Percentiles rank a stretch among this genome's conserved stretches.
Evolutionary conservation across 306 rosid species (phyloP).

Genomic region (Vigna mungo): DNA sequence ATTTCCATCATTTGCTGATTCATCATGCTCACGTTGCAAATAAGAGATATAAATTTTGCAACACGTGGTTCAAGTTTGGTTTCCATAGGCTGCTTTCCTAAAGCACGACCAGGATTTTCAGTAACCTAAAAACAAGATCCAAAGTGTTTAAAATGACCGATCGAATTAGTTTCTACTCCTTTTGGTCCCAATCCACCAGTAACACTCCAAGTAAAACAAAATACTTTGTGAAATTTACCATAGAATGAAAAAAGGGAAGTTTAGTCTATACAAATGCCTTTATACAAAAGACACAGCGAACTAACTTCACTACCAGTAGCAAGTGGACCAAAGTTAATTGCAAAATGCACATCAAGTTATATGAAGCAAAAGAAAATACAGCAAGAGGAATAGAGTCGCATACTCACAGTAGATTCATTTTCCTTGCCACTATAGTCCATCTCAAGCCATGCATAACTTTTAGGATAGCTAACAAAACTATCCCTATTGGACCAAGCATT

Average conservation of each 20-base stretch:
- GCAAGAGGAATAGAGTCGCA: constrained; percentile 31
- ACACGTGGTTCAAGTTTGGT: constrained; percentile 75
- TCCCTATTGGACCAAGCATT: constrained; percentile 76
- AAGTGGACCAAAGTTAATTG: background rate
- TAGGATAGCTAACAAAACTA: constrained; percentile 62
- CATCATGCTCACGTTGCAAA: constrained; percentile 96
- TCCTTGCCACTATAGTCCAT: constrained; percentile 82
- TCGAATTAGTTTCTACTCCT: constrained; percentile 6
- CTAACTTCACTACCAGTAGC: constrained; percentile 17
- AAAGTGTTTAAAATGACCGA: constrained; percentile 40
- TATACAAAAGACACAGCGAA: constrained; percentile 5
- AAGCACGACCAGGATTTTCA: constrained; percentile 46
- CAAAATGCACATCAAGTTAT: constrained; percentile 30
- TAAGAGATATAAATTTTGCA: constrained; percentile 86
- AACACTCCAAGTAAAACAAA: constrained; percentile 31
- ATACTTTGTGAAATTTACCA: background rate
- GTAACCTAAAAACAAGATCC: constrained; percentile 59
- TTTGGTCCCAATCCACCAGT: constrained; percentile 5
- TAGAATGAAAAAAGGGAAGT: constrained; percentile 15
- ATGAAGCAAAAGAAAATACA: constrained; percentile 31
- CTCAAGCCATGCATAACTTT: constrained; percentile 82
- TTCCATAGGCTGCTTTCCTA: constrained; percentile 67
- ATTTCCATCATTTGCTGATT: constrained; percentile 99
- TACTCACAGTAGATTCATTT: constrained; percentile 68
- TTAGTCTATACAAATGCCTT: constrained; percentile 1